phyloP scores from a whole-genome alignment of 2,329 filamentous ascomycete genomes.

The Exophiala alcalophila region DNA sequence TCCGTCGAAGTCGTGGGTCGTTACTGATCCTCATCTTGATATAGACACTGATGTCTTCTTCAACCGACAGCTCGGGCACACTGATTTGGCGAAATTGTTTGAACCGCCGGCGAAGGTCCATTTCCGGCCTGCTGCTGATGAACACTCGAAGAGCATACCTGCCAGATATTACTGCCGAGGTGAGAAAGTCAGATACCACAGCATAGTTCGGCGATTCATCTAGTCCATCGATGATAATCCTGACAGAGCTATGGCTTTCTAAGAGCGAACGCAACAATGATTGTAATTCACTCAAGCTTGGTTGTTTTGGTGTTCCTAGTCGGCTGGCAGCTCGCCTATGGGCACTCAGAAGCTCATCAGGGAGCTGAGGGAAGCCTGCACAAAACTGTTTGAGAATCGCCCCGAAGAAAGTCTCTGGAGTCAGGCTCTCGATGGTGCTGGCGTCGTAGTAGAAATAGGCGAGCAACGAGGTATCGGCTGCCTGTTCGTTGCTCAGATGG shows the following conservation, averaged over 20 bases:
- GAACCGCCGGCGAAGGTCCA: conserved; percentile 13
- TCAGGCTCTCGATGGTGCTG: conserved; percentile 22
- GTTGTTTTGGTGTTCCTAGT: conserved; percentile 15
- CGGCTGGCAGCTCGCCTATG: conserved; percentile 7
- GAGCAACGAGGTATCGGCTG: neutral
- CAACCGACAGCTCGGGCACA: conserved; percentile 12
- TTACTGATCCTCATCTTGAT: conserved; percentile 16
- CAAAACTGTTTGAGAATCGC: conserved; percentile 23
- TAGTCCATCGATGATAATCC: conserved; percentile 21
- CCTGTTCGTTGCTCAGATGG: conserved; percentile 7
- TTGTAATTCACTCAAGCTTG: conserved; percentile 13
- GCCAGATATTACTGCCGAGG: conserved; percentile 8
- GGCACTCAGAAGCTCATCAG: conserved; percentile 3
- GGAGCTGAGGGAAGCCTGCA: conserved; percentile 11
- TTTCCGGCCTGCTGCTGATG: conserved; percentile 20
- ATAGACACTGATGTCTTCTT: conserved; percentile 21
- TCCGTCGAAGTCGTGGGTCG: conserved; percentile 11
- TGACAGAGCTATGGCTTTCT: conserved; percentile 1
- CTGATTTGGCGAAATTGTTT: conserved; percentile 12
- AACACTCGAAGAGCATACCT: conserved; percentile 18
- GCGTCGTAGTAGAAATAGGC: conserved; percentile 26
- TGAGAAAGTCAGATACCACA: conserved; percentile 22
- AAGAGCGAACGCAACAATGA: conserved; percentile 7
- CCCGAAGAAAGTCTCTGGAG: conserved; percentile 23
- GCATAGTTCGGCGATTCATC: conserved; percentile 21